These are phyloP conservation scores for Acmispon strigosus DNA, from an alignment of 306 rosid species.

Conservation along the genomic window DNA sequence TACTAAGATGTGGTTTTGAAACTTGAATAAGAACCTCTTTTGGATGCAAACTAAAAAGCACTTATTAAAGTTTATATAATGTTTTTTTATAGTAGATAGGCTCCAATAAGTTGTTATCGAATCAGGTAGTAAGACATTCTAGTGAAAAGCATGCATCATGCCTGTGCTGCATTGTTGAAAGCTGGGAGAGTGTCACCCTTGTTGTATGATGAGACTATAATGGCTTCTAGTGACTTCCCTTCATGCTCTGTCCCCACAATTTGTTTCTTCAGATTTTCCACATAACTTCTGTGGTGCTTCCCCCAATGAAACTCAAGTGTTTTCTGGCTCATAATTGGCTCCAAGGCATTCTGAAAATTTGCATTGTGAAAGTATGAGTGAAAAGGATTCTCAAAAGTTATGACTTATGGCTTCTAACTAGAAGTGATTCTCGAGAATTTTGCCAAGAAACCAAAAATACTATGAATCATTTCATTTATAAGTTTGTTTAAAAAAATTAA, in stretches of 20 bases:
- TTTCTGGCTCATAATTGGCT: slow-evolving; percentile 68
- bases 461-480: too few relatives aligned
- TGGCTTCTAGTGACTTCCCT: slow-evolving; percentile 43
- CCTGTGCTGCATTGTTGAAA: slow-evolving; percentile 88
- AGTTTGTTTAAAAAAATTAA: too few relatives aligned
- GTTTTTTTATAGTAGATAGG: too few relatives aligned
- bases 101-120: too few relatives aligned
- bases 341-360: slow-evolving; percentile 57
- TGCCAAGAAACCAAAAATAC: too few relatives aligned
- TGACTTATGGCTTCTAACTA: too few relatives aligned
- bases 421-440: too few relatives aligned
- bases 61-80: too few relatives aligned
- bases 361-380: not conserved
- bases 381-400: too few relatives aligned
- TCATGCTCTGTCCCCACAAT: slow-evolving; percentile 62
- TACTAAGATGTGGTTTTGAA: not conserved
- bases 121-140: too few relatives aligned
- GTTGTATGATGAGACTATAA: slow-evolving; percentile 42
- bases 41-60: too few relatives aligned
- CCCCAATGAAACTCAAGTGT: slow-evolving; percentile 83
- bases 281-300: slow-evolving; percentile 73
- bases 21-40: not conserved
- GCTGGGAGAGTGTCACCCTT: slow-evolving; percentile 74
- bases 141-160: not conserved
- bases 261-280: slow-evolving; percentile 64